A percentile compares a stretch with the other conserved stretches of the same genome.
Evolutionary conservation across 345 rosid genomes (phyloP).

Genomic region (Heritiera fomes): DNA sequence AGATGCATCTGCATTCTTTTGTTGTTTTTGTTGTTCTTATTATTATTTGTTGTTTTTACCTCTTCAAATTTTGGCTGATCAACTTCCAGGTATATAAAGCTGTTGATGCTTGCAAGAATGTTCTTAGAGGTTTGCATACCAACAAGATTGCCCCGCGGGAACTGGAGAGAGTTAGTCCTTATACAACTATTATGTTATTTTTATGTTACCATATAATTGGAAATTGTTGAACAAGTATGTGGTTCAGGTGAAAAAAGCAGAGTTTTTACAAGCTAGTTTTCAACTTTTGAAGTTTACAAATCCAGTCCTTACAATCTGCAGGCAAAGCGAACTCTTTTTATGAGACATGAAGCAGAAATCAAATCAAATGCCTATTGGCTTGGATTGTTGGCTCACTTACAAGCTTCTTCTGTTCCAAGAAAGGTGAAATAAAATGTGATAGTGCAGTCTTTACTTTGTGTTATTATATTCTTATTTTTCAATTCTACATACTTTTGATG

Average conservation of each 20-base stretch:
- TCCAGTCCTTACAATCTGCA: conserved; percentile 32
- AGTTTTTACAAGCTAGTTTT: neutral
- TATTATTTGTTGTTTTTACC: conserved; percentile 4
- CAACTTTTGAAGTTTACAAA: neutral
- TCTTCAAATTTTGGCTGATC: conserved; percentile 22
- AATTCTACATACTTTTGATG: neutral
- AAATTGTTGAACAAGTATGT: neutral
- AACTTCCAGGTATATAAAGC: conserved; percentile 79
- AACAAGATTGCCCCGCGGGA: conserved; percentile 84
- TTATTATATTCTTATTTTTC: neutral
- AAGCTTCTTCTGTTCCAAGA: conserved; percentile 91
- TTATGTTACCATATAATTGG: conserved; percentile 1
- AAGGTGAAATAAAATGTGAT: conserved; percentile 50
- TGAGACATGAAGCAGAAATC: conserved; percentile 99
- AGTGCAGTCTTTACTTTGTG: neutral
- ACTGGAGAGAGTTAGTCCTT: conserved; percentile 85
- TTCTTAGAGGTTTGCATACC: conserved; percentile 86
- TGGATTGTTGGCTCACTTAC: conserved; percentile 92
- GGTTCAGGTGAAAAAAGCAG: neutral
- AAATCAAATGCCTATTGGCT: conserved; percentile 99
- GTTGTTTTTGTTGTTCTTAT: neutral
- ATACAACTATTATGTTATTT: conserved; percentile 1
- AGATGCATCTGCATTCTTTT: conserved; percentile 22
- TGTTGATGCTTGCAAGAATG: conserved; percentile 98
- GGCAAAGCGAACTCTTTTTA: conserved; percentile 94